Evolutionary conservation across 2,329 filamentous ascomycete genomes (phyloP).

Genomic region (Colletotrichum abscissum): DNA sequence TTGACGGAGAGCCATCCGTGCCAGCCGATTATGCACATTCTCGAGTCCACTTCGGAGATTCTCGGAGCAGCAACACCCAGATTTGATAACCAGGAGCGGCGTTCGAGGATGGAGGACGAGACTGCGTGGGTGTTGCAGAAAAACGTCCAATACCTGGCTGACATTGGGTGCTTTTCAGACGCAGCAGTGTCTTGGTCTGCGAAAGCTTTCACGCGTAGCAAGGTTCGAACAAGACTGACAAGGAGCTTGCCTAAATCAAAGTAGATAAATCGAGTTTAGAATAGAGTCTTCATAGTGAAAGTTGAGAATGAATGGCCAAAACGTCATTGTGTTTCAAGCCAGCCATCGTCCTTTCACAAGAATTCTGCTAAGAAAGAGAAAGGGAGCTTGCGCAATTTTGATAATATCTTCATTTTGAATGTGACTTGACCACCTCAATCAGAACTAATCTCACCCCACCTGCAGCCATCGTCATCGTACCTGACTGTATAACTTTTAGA

Average conservation of each 20-base stretch:
- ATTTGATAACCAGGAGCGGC: not conserved
- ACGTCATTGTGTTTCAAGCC: no score
- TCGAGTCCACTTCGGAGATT: not conserved
- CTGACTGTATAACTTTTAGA: no score
- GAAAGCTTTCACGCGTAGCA: not conserved
- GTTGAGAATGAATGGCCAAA: not conserved
- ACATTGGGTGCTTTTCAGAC: not conserved
- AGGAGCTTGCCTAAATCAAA: not conserved
- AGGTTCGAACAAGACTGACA: not conserved
- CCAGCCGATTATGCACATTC: constrained; percentile 4
- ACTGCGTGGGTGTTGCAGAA: not conserved
- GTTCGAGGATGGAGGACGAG: not conserved
- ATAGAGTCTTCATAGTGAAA: not conserved
- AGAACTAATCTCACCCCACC: no score
- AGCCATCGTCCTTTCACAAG: no score
- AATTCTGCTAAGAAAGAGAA: no score
- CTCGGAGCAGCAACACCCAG: not conserved
- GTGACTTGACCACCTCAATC: no score
- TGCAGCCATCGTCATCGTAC: no score
- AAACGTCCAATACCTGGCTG: constrained; percentile 1
- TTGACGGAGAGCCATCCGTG: not conserved
- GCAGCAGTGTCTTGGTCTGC: not conserved
- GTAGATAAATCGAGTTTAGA: not conserved
- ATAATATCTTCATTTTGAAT: no score
- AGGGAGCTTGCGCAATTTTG: no score